Evolutionary conservation across 345 rosid species (phyloP).

Genomic region (Hibiscus trionum): DNA sequence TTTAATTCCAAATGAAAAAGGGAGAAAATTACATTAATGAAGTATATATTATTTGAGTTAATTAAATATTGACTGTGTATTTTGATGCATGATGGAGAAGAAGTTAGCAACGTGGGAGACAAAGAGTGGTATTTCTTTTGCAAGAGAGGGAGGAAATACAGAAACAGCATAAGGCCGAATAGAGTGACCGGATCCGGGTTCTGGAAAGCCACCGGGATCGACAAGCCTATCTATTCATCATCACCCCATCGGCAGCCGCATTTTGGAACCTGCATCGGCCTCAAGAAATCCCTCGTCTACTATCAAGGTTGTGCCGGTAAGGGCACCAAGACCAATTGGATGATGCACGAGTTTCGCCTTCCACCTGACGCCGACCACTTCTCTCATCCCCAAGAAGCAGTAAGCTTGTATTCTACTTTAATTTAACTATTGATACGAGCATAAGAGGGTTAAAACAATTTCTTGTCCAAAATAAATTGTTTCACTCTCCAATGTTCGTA

Average conservation of each 20-base stretch:
- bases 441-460: no score
- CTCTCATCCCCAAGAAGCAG: constrained; percentile 42
- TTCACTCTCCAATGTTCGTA: no score
- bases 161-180: constrained; percentile 72
- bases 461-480: no score
- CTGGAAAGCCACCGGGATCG: constrained; percentile 89
- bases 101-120: constrained; percentile 42
- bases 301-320: constrained; percentile 72
- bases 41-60: background rate
- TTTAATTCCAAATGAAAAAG: no score
- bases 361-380: constrained; percentile 26
- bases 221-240: constrained; percentile 47
- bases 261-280: constrained; percentile 40
- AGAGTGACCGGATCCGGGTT: constrained; percentile 81
- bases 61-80: background rate
- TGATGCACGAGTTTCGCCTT: constrained; percentile 87
- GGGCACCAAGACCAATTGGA: constrained; percentile 89
- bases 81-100: constrained; percentile 16
- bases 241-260: constrained; percentile 12
- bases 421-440: background rate
- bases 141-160: constrained; percentile 74
- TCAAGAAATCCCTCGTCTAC: constrained; percentile 73
- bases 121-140: constrained; percentile 75
- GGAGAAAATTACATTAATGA: no score
- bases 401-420: constrained; percentile 24